Percentiles rank a stretch among this genome's conserved stretches.
These are phyloP conservation scores for Aspergillus sclerotioniger DNA, from an alignment of 495 filamentous ascomycete genomes.

Conservation along the genomic window DNA sequence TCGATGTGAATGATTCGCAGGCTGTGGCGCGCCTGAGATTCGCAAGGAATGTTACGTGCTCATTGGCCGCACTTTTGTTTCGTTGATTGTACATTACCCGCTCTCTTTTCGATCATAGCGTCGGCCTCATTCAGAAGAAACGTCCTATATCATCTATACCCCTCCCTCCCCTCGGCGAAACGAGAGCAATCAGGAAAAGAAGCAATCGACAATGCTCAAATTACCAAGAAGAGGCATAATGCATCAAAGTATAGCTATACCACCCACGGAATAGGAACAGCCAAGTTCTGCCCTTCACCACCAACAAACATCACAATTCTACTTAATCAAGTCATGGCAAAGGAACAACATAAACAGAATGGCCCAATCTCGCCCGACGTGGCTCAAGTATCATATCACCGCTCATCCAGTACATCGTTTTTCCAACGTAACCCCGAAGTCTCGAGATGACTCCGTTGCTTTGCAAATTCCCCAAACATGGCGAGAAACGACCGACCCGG, in stretches of 20 bases:
- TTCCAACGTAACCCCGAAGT: conserved; percentile 9
- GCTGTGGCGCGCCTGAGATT: not conserved
- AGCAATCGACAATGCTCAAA: conserved; percentile 15
- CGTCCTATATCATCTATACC: conserved; percentile 5
- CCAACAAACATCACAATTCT: conserved; percentile 15
- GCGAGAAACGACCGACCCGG: conserved; percentile 13
- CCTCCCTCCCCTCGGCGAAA: not conserved
- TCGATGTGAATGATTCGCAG: conserved; percentile 4
- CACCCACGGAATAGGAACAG: conserved; percentile 11
- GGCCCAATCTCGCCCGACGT: conserved; percentile 9
- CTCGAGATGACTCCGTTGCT: conserved; percentile 11
- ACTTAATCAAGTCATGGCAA: conserved; percentile 22
- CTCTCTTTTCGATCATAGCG: conserved; percentile 11
- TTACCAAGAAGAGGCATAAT: conserved; percentile 25
- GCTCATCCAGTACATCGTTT: conserved; percentile 7
- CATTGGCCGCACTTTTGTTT: not conserved
- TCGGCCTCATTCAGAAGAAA: not conserved
- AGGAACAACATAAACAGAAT: conserved; percentile 10
- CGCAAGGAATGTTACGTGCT: conserved; percentile 8
- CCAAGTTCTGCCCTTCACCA: conserved; percentile 3
- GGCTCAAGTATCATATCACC: not conserved
- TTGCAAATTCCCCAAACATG: conserved; percentile 12
- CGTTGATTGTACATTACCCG: conserved; percentile 9
- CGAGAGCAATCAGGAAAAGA: conserved; percentile 4
- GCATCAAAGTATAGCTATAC: conserved; percentile 21